Percentiles rank a stretch among this genome's conserved stretches.
These are phyloP conservation scores for Coelastrella sp. DNA, from an alignment of 139 green algal species.

Conservation along the genomic window DNA sequence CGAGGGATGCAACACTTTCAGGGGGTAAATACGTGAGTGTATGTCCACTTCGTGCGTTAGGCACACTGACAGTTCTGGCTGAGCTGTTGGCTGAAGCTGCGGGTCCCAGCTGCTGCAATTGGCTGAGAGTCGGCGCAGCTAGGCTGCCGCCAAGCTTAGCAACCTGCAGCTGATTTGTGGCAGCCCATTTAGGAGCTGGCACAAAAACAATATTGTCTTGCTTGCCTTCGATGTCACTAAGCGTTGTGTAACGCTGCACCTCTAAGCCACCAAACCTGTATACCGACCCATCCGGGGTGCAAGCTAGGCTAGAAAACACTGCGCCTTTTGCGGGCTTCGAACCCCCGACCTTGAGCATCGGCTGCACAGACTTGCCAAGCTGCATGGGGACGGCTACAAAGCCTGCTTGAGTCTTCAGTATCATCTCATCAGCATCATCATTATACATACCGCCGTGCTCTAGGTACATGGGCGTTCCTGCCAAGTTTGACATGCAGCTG, in stretches of 20 bases:
- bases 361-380: background rate
- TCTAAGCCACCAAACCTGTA: constrained; percentile 20
- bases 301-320: background rate
- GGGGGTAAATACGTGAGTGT: background rate
- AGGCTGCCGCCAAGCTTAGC: background rate
- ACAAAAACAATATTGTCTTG: too few species aligned
- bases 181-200: background rate
- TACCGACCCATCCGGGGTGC: background rate
- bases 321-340: too few species aligned
- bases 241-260: background rate
- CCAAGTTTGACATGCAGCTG: background rate
- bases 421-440: background rate
- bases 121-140: background rate
- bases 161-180: background rate
- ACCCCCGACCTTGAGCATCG: background rate
- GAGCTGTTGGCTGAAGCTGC: background rate
- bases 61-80: background rate
- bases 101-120: background rate
- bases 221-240: background rate
- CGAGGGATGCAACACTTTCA: background rate
- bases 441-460: background rate
- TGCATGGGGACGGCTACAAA: background rate
- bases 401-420: background rate
- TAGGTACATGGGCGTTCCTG: background rate
- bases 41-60: constrained; percentile 6